A percentile compares a stretch with the other conserved stretches of the same genome.
Evolutionary conservation across 2,329 filamentous ascomycete species (phyloP).

Genomic region (Cucurbitaria berberidis): DNA sequence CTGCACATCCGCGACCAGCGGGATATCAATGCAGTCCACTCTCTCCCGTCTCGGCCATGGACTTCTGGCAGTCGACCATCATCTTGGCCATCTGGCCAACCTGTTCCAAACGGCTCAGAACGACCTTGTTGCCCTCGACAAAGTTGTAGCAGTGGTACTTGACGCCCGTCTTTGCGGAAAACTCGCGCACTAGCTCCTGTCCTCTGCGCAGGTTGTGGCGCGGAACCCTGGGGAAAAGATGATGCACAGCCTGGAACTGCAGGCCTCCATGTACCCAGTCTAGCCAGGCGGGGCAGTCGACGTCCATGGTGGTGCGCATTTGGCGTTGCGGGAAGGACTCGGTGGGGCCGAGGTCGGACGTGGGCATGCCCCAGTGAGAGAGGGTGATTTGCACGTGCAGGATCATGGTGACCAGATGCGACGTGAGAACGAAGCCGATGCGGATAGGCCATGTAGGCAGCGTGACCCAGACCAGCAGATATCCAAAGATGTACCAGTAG

Average conservation of each 20-base stretch:
- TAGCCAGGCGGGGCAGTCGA: conserved; percentile 85
- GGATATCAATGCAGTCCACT: conserved; percentile 39
- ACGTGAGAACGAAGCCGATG: conserved; percentile 77
- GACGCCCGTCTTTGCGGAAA: conserved; percentile 81
- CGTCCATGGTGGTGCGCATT: conserved; percentile 92
- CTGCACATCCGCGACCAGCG: conserved; percentile 7
- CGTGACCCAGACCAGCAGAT: conserved; percentile 74
- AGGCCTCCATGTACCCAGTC: conserved; percentile 89
- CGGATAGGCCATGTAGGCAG: conserved; percentile 74
- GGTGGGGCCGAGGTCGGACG: conserved; percentile 78
- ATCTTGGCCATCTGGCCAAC: conserved; percentile 78
- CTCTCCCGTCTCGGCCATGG: conserved; percentile 49
- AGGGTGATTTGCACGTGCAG: conserved; percentile 90
- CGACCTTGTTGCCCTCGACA: conserved; percentile 79
- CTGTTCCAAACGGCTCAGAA: conserved; percentile 77
- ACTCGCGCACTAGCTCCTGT: conserved; percentile 78
- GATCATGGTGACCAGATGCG: conserved; percentile 80
- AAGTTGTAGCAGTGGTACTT: conserved; percentile 89
- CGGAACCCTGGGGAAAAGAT: conserved; percentile 82
- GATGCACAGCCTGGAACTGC: conserved; percentile 89
- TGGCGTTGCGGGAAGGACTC: conserved; percentile 92
- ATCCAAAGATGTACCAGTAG: conserved; percentile 90
- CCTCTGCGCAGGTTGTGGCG: conserved; percentile 80
- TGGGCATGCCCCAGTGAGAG: conserved; percentile 94
- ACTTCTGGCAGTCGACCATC: conserved; percentile 46